Conservation (phyloP, 805 yeast species). For the Metschnikowia santaceciliae region DNA sequence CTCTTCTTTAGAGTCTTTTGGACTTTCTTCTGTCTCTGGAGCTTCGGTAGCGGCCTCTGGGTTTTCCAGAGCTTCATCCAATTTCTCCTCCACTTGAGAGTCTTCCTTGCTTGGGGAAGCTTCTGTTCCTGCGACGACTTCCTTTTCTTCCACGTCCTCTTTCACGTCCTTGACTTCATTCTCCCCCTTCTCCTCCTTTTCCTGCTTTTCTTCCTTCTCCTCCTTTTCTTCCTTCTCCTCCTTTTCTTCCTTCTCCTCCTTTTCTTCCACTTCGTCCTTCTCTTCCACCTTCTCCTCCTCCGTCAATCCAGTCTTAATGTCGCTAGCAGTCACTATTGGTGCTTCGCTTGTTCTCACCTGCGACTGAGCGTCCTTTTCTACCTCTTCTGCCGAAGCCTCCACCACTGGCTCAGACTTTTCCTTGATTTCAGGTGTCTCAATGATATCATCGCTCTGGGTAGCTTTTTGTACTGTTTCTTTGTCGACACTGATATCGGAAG, state of each 20-base stretch:
- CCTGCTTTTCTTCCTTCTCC: constrained; percentile 4
- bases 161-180: background rate
- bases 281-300: background rate
- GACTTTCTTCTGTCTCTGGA: background rate
- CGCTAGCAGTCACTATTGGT: background rate
- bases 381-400: constrained; percentile 10
- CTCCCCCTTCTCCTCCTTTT: constrained; percentile 3
- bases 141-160: background rate
- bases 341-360: constrained; percentile 10
- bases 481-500: constrained; percentile 4
- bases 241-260: constrained; percentile 7
- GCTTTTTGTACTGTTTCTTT: background rate
- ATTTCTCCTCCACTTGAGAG: background rate
- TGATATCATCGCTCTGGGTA: background rate
- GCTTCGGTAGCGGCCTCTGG: background rate
- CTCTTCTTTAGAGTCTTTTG: background rate
- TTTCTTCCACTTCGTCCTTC: constrained; percentile 6
- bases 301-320: background rate
- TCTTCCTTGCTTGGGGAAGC: background rate
- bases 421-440: background rate
- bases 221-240: constrained; percentile 6
- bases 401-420: background rate
- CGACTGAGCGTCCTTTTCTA: constrained; percentile 18
- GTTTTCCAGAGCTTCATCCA: background rate
- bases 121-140: background rate